These are phyloP conservation scores for Phytophthora colocasiae DNA, from an alignment of 352 stramenopile species.

Conservation along the genomic window DNA sequence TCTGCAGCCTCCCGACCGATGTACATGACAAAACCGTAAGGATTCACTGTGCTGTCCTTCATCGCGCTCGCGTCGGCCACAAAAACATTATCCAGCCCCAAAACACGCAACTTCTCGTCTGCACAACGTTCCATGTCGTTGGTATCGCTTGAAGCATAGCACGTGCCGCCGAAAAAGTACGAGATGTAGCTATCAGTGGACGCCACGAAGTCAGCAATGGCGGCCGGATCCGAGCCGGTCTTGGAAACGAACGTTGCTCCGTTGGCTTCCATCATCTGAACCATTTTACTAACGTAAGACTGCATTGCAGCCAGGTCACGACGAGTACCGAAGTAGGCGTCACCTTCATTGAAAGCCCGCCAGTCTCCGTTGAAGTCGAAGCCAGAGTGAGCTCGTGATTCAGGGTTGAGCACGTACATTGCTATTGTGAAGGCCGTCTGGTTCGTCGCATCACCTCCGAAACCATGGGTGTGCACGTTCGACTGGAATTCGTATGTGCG, in stretches of 20 bases:
- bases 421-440: constrained; percentile 52
- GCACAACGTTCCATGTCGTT: constrained; percentile 60
- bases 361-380: constrained; percentile 55
- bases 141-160: constrained; percentile 59
- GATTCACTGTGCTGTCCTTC: constrained; percentile 66
- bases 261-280: constrained; percentile 35
- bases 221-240: constrained; percentile 32
- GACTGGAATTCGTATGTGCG: constrained; percentile 70
- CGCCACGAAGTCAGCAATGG: constrained; percentile 50
- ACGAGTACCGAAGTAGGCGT: constrained; percentile 48
- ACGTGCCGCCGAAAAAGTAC: constrained; percentile 76
- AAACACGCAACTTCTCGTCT: constrained; percentile 58
- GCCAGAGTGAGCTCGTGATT: constrained; percentile 46
- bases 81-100: constrained; percentile 70
- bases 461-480: constrained; percentile 52
- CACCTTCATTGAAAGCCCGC: constrained; percentile 45
- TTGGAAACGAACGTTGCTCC: constrained; percentile 59
- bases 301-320: constrained; percentile 69
- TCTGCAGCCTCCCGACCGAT: constrained; percentile 59
- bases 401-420: constrained; percentile 70
- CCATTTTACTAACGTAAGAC: constrained; percentile 51
- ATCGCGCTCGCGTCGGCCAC: constrained; percentile 65
- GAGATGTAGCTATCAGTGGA: constrained; percentile 45
- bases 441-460: constrained; percentile 31
- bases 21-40: constrained; percentile 83